Evolutionary conservation across 768 basidiomycete species (phyloP), one percentile per base, ranked within the genome.

Genomic region (Suillus bovinus): DNA sequence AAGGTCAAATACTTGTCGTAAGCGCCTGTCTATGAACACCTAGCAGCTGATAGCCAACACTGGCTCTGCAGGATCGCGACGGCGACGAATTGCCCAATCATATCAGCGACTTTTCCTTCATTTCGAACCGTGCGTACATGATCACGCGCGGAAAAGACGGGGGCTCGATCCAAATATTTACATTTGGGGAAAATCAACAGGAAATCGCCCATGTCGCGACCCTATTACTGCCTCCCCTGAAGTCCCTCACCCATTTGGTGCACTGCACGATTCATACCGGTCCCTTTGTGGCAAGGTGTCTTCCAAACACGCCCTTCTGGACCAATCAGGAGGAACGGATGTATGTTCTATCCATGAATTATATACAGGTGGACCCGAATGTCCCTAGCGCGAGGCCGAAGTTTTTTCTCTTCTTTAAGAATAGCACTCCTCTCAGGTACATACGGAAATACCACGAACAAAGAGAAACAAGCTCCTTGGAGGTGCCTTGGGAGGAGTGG

Each of bases 81-180:
- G 62, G 61, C 27, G 53, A 42, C 1, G 31, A 64, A 9, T 69
- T 80, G 14, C 77, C 76, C 0, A 54, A 62, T 0, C 66, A 64
- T 0, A 71, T 77, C 1, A 77, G 71, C 65, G 81, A 84, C 68
- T 83, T 85, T 67, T 75, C 80, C 1, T 81, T 86, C 56, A 70
- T 87, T 50, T 76, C 78, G 4, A 69, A 71, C 11, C 75, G 79
- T 3, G 76, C 81, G 11, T 80, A 78, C 68, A 74, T 81, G 61
- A 58, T 85, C 17, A 81, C 84, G 13, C 71, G 72, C 14, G 61
- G 64, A 4, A 44, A 59, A 6, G 69, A 68, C 6, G 46, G 53
- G 6, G 84, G 84, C 5, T 61, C 76, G 1, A 74, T 86, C 60
- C 69, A 79, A 22, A 61, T 86, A 13, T 86, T 77, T 62, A 70